Percentiles rank a stretch among this genome's conserved stretches.
These are phyloP conservation scores for Porphyrellus sp. DNA, from an alignment of 1,284 basidiomycete species.

Conservation along the genomic window DNA sequence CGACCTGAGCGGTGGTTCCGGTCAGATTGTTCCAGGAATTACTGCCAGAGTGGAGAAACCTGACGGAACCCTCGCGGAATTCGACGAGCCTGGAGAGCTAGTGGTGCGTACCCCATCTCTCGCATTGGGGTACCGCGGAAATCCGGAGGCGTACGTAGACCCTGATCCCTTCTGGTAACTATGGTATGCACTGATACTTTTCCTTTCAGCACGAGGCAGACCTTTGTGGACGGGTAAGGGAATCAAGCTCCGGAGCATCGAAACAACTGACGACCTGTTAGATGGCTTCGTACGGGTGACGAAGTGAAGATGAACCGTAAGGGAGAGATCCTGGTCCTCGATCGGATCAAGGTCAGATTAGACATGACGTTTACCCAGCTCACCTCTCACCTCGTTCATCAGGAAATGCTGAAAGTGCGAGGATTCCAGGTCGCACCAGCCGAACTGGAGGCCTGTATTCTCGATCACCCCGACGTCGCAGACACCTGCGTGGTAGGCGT, in stretches of 20 bases:
- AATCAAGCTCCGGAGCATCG: background rate
- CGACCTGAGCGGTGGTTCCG: conserved; percentile 55
- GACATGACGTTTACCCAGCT: background rate
- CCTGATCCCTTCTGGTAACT: background rate
- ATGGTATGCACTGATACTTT: background rate
- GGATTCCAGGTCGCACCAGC: conserved; percentile 66
- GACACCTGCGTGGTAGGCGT: conserved; percentile 70
- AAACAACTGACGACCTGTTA: conserved; percentile 36
- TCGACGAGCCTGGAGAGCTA: conserved; percentile 68
- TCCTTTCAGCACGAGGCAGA: conserved; percentile 46
- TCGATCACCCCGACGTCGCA: conserved; percentile 56
- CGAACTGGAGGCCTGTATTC: conserved; percentile 71
- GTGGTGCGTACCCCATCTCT: conserved; percentile 58
- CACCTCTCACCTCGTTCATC: background rate
- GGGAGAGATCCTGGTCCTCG: conserved; percentile 61
- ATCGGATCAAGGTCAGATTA: conserved; percentile 59
- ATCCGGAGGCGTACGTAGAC: conserved; percentile 56
- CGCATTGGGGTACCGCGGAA: conserved; percentile 57
- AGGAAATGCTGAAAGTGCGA: conserved; percentile 64
- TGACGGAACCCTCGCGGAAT: conserved; percentile 57
- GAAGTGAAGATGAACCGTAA: conserved; percentile 58
- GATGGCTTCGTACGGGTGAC: conserved; percentile 72
- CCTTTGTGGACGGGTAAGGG: conserved; percentile 50
- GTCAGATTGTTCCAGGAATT: conserved; percentile 54
- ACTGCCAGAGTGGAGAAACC: conserved; percentile 54